A percentile compares a stretch with the other conserved stretches of the same genome.
Evolutionary conservation across 768 basidiomycete genomes (phyloP).

Genomic region (Tylopilus vinaceipallidus): DNA sequence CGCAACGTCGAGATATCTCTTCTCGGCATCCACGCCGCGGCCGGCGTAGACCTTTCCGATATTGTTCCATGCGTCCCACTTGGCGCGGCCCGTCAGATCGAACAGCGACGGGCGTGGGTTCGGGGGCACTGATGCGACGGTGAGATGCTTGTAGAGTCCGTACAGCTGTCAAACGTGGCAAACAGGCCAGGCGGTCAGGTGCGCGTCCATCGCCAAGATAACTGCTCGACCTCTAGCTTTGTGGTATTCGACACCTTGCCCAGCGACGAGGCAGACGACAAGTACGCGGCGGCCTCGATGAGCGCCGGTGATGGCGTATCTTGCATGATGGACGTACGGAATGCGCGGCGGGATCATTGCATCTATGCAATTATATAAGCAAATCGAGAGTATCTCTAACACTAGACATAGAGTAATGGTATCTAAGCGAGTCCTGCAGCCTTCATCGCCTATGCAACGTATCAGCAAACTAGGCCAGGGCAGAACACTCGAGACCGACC

Average conservation of each 20-base stretch:
- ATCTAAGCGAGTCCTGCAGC: constrained; percentile 67
- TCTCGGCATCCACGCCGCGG: constrained; percentile 50
- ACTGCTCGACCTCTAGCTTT: constrained; percentile 70
- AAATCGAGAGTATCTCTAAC: constrained; percentile 7
- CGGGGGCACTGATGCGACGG: constrained; percentile 53
- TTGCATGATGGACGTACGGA: constrained; percentile 16
- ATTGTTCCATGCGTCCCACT: constrained; percentile 82
- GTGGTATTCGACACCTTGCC: constrained; percentile 53
- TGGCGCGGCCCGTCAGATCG: constrained; percentile 75
- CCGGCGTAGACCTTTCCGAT: constrained; percentile 47
- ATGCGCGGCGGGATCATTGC: too few relatives aligned
- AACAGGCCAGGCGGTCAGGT: constrained; percentile 23
- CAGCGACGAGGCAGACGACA: constrained; percentile 56
- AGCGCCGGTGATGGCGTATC: constrained; percentile 44
- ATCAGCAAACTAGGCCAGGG: constrained; percentile 4
- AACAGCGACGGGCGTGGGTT: constrained; percentile 69
- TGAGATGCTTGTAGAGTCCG: constrained; percentile 77
- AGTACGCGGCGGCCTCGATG: constrained; percentile 58
- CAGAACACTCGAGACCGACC: constrained; percentile 42
- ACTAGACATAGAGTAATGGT: constrained; percentile 16
- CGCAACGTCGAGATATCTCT: constrained; percentile 68
- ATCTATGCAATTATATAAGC: constrained; percentile 39
- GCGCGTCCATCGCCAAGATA: constrained; percentile 10
- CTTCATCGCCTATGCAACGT: constrained; percentile 62
- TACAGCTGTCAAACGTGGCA: constrained; percentile 61